These are phyloP conservation scores for Nyssa sinensis DNA, from an alignment of 148 eudicot species.

Conservation along the genomic window DNA sequence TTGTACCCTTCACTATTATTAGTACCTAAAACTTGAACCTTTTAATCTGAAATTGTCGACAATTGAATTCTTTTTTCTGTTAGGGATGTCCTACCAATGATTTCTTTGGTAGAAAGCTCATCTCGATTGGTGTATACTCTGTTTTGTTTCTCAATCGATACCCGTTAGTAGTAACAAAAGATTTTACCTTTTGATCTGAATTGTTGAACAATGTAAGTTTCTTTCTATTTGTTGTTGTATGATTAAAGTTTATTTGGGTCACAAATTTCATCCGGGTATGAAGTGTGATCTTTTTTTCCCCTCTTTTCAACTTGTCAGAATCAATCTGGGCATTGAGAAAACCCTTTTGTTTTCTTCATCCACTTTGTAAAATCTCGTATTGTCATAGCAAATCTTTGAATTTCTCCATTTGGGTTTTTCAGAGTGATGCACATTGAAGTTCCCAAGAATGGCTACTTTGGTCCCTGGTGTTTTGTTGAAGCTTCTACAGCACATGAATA, in stretches of 20 bases:
- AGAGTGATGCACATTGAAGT: slow-evolving; percentile 52
- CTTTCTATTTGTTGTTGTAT: neutral
- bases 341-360: neutral
- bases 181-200: slow-evolving; percentile 4
- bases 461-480: slow-evolving; percentile 81
- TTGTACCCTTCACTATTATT: too few relatives aligned
- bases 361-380: neutral
- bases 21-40: too few relatives aligned
- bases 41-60: neutral
- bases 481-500: slow-evolving; percentile 85
- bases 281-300: neutral
- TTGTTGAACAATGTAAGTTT: slow-evolving; percentile 1
- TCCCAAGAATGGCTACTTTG: slow-evolving; percentile 68
- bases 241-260: too few relatives aligned
- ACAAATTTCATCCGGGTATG: slow-evolving; percentile 19
- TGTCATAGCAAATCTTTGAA: slow-evolving; percentile 11
- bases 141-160: slow-evolving; percentile 12
- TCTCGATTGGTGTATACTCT: neutral
- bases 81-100: neutral
- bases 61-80: neutral
- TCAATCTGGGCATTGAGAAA: neutral
- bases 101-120: neutral
- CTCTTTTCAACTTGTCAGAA: slow-evolving; percentile 5
- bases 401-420: slow-evolving; percentile 19
- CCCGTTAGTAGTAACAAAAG: neutral